These are phyloP conservation scores for Gentiana dahurica DNA, from an alignment of 257 asterid genomes.

Conservation along the genomic window DNA sequence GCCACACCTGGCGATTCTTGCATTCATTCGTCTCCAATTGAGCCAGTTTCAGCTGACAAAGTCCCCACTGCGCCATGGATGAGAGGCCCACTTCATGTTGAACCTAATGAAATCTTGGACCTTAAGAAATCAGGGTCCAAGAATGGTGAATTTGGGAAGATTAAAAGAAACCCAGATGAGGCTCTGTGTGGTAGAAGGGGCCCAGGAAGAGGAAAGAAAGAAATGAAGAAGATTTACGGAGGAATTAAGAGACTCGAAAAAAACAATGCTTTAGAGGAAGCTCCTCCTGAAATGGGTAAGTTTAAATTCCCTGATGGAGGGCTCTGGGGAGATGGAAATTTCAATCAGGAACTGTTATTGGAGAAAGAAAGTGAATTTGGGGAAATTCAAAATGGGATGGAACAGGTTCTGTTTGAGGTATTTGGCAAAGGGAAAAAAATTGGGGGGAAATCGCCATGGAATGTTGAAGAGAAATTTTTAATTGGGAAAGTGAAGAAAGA, in stretches of 20 bases:
- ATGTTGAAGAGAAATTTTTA: constrained; percentile 39
- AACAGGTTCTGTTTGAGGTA: constrained; percentile 23
- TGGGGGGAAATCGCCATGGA: constrained; percentile 60
- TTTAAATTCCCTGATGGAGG: constrained; percentile 44
- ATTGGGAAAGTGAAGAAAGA: constrained; percentile 36
- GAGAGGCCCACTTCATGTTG: constrained; percentile 58
- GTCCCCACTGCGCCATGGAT: constrained; percentile 97
- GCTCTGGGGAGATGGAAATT: constrained; percentile 33
- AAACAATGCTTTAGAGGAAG: constrained; percentile 23
- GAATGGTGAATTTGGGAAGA: constrained; percentile 22
- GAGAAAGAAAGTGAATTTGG: constrained; percentile 14
- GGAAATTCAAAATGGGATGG: constrained; percentile 11
- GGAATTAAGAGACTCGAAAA: constrained; percentile 55
- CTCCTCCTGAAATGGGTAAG: constrained; percentile 11
- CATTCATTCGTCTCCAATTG: constrained; percentile 12
- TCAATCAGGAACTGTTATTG: constrained; percentile 10
- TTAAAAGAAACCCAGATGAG: constrained; percentile 21
- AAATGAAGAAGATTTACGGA: constrained; percentile 63
- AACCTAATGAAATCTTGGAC: constrained; percentile 46
- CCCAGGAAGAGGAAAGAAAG: constrained; percentile 67
- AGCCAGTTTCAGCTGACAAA: constrained; percentile 30
- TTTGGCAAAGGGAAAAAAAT: constrained; percentile 18
- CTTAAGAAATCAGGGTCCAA: constrained; percentile 26
- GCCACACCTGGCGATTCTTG: constrained; percentile 16
- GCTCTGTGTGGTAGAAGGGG: constrained; percentile 61